These are phyloP conservation scores for Metarhizium album DNA, from an alignment of 2,329 filamentous ascomycete species.

Conservation along the genomic window DNA sequence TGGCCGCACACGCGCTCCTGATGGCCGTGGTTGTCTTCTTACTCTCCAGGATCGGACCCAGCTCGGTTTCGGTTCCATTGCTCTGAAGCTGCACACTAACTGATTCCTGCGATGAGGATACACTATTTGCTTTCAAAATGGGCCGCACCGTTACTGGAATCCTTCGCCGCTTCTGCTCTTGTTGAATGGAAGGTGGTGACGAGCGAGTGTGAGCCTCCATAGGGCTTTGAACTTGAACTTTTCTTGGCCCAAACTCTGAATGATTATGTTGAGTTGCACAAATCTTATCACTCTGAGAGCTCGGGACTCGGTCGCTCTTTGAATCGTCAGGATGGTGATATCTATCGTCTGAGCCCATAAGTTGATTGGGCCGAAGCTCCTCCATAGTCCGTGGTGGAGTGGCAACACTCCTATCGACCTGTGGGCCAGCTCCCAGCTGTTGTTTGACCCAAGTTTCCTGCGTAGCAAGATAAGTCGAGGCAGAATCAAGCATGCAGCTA, in stretches of 20 bases:
- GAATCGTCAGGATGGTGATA: neutral
- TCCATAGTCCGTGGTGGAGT: neutral
- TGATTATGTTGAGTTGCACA: neutral
- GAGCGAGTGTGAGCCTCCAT: conserved; percentile 12
- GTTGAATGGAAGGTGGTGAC: conserved; percentile 20
- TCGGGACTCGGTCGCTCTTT: neutral
- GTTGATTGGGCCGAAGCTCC: neutral
- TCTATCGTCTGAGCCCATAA: neutral
- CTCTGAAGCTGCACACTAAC: neutral
- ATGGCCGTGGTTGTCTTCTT: conserved; percentile 8
- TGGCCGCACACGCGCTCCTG: conserved; percentile 2
- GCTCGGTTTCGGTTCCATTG: conserved; percentile 5
- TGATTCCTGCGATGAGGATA: conserved; percentile 8
- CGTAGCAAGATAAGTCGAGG: conserved; percentile 16
- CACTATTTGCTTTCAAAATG: conserved; percentile 19
- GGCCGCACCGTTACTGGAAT: conserved; percentile 19
- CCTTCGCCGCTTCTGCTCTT: conserved; percentile 26
- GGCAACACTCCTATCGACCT: neutral
- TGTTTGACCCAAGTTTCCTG: conserved; percentile 20
- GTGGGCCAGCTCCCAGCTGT: conserved; percentile 9
- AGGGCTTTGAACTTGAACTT: conserved; percentile 8
- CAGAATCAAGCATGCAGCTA: conserved; percentile 18
- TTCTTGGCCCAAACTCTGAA: neutral
- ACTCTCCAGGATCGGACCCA: conserved; percentile 16
- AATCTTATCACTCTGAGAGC: neutral